Base-by-base conservation (phyloP, 2,329 filamentous ascomycete species). In the Trichoderma asperellum region DNA sequence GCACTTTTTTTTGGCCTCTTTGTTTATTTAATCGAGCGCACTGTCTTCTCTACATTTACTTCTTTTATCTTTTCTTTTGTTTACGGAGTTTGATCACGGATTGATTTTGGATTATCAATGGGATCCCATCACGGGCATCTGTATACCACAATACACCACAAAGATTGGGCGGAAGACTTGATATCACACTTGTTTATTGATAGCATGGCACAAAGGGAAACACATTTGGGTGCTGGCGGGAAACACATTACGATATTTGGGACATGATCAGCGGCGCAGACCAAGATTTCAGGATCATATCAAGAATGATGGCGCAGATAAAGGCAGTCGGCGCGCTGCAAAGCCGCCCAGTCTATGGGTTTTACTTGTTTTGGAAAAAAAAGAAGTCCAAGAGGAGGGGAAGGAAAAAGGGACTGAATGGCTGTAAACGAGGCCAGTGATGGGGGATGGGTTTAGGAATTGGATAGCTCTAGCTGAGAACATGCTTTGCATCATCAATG, bases 131-230 rank as follows among this genome's bases (percentile, higher is more conserved):
- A 64, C 40, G 72, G 66, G 71, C 74, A 71, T 75, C 69, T 70
- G 68, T 78, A 76, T 78, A 77, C 73, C 76, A 77, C 76, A 74
- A 63, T 74, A 73, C 70, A 75, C 55, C 35, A 69, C 49, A 62
- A 70, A 64, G 49, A 55, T 37, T 60, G 56, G 67, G 72, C 72
- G 70, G 71, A 43, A 75, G 75, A 74, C 73, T 77, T 76, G 76
- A 74, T 71, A 74, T 75, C 72, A 73, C 74, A 73, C 73, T 43
- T 76, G 72, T 75, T 68, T 68, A 68, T 79, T 76, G 75, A 75
- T 75, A 75, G 74, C 76, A 78, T 77, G 78, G 76, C 76, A 77
- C 63, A 58, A 73, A 72, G 70, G 76, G 77, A 77, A 77, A 74
- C 75, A 75, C 21, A 73, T 68, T 65, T 70, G 71, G 73, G 72